Percentiles rank a stretch among this genome's conserved stretches.
phyloP scores from a whole-genome alignment of 2,329 filamentous ascomycete species.

The Iodosphaeria phyllophila region DNA sequence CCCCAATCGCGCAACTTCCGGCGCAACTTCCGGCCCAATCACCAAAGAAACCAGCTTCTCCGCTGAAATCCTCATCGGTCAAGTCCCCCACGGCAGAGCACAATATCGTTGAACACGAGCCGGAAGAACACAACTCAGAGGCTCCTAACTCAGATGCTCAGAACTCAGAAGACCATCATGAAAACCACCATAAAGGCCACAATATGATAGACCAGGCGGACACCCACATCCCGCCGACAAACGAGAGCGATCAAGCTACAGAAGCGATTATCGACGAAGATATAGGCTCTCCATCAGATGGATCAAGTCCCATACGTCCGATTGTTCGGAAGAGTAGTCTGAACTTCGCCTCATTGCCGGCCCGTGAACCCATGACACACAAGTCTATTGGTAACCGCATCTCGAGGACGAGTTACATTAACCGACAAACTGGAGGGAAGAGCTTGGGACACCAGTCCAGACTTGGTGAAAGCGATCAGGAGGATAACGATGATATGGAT shows the following conservation, averaged over 20 bases:
- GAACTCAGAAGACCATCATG: not conserved
- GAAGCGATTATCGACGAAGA: slow-evolving; percentile 11
- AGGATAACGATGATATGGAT: slow-evolving; percentile 25
- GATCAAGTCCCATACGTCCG: slow-evolving; percentile 56
- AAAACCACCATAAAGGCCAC: not conserved
- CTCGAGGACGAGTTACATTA: slow-evolving; percentile 62
- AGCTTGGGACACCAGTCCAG: slow-evolving; percentile 39
- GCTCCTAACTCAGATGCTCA: not conserved
- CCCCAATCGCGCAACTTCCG: too few relatives aligned
- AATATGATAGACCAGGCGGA: slow-evolving; percentile 1
- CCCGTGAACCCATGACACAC: slow-evolving; percentile 73
- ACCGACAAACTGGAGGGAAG: slow-evolving; percentile 54
- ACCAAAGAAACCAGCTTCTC: slow-evolving; percentile 2
- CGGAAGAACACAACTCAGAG: not conserved
- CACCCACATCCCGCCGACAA: slow-evolving; percentile 3
- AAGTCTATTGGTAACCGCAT: slow-evolving; percentile 60
- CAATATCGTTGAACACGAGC: not conserved
- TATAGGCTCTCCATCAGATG: slow-evolving; percentile 41
- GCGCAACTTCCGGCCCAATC: slow-evolving; percentile 3
- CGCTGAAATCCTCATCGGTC: slow-evolving; percentile 3
- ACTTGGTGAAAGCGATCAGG: slow-evolving; percentile 19
- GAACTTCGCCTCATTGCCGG: slow-evolving; percentile 82
- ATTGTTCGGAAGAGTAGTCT: slow-evolving; percentile 84
- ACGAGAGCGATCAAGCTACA: slow-evolving; percentile 6
- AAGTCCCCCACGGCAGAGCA: not conserved